A percentile compares a stretch with the other conserved stretches of the same genome.
These are phyloP conservation scores for Suillus bovinus DNA, from an alignment of 768 basidiomycete genomes.

Conservation along the genomic window DNA sequence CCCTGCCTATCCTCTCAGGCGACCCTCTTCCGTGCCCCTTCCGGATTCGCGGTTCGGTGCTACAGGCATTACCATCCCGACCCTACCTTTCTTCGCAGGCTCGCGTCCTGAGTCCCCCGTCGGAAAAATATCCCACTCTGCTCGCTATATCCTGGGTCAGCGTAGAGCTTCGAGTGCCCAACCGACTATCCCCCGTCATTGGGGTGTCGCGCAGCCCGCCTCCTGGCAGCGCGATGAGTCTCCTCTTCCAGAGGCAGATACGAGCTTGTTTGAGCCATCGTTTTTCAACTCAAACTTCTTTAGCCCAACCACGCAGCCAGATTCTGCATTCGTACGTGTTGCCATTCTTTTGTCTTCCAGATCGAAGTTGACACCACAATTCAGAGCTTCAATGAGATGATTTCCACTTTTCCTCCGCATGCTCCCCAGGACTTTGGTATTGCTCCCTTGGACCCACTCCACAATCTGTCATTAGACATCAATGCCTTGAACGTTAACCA, in stretches of 20 bases:
- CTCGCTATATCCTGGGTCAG: constrained; percentile 42
- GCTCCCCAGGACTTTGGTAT: constrained; percentile 17
- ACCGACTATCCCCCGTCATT: constrained; percentile 34
- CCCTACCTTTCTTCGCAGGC: constrained; percentile 36
- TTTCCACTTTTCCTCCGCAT: constrained; percentile 25
- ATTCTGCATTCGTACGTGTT: constrained; percentile 20
- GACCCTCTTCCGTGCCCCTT: constrained; percentile 65
- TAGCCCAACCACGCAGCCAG: constrained; percentile 19
- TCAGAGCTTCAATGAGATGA: constrained; percentile 26
- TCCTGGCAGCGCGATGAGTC: constrained; percentile 45
- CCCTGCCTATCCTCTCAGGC: constrained; percentile 43
- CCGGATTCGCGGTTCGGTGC: constrained; percentile 41
- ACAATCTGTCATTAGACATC: constrained; percentile 13
- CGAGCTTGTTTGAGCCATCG: constrained; percentile 46
- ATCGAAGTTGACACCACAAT: background rate
- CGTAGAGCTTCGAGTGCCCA: constrained; percentile 52
- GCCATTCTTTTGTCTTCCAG: background rate
- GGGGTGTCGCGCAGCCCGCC: constrained; percentile 22
- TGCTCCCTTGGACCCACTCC: constrained; percentile 29
- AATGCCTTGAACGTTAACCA: constrained; percentile 13
- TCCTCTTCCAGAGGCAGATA: constrained; percentile 50
- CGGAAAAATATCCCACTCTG: constrained; percentile 43
- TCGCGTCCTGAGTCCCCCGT: constrained; percentile 49
- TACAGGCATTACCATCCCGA: constrained; percentile 41
- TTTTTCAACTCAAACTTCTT: constrained; percentile 37